Conservation (phyloP, 2,329 filamentous ascomycete genomes). For the Dactylellina haptotyla region DNA sequence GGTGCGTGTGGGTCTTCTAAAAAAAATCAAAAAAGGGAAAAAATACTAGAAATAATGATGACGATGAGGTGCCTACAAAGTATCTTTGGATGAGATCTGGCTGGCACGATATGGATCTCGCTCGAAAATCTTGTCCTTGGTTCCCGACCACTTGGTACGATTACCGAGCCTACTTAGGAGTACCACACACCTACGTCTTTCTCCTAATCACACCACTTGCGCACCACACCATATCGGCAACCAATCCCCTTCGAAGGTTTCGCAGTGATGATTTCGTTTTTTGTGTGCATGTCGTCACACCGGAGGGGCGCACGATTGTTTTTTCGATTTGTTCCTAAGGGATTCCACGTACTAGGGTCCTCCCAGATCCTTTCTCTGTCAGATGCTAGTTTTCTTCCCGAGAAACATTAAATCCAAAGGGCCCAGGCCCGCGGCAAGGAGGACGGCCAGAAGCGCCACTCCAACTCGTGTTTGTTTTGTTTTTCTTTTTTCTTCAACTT, state of each 20-base stretch:
- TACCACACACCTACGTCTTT: neutral
- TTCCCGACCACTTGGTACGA: constrained; percentile 11
- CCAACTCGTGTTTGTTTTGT: neutral
- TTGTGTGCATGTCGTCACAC: constrained; percentile 40
- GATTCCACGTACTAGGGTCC: constrained; percentile 18
- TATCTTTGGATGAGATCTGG: constrained; percentile 1
- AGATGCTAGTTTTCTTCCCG: neutral
- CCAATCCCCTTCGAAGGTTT: no score
- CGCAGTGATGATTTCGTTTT: no score
- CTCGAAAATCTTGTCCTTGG: neutral
- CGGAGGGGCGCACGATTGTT: no score
- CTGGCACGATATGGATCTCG: constrained; percentile 1
- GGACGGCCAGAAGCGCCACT: constrained; percentile 35
- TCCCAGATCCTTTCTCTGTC: constrained; percentile 12
- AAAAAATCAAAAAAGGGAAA: neutral
- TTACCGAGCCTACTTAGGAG: neutral
- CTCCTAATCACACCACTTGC: neutral
- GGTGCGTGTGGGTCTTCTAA: neutral
- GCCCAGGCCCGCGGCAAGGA: constrained; percentile 39
- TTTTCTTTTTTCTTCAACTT: neutral
- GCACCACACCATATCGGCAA: neutral
- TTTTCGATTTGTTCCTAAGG: constrained; percentile 3
- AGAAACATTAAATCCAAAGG: neutral
- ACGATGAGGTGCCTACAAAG: no score
- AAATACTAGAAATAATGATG: no score